Conservation (phyloP, 768 basidiomycete species). For the Xanthoconium purpureum region DNA sequence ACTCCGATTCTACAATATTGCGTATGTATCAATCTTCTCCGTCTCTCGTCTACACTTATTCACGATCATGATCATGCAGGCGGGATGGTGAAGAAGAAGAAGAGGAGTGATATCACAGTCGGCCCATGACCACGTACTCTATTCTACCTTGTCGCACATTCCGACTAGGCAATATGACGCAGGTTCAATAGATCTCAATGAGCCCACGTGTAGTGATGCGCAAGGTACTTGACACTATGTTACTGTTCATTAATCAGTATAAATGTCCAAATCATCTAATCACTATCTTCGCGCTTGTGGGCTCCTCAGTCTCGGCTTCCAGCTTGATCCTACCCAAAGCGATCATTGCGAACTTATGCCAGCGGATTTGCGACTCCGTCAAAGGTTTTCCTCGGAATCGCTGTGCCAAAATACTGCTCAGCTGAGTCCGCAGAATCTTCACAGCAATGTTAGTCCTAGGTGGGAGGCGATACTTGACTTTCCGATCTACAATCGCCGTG, state of each 20-base stretch:
- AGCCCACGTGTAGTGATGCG: background rate
- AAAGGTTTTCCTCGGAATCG: constrained; percentile 65
- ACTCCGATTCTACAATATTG: constrained; percentile 92
- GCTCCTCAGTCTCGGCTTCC: constrained; percentile 24
- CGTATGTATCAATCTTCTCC: constrained; percentile 44
- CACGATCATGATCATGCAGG: constrained; percentile 22
- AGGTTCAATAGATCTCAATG: background rate
- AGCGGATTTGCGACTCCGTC: constrained; percentile 54
- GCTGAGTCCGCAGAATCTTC: constrained; percentile 68
- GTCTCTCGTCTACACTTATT: background rate
- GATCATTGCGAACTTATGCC: constrained; percentile 70
- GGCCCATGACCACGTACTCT: background rate
- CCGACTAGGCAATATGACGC: constrained; percentile 7
- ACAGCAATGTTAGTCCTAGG: constrained; percentile 78
- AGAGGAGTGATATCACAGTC: constrained; percentile 36
- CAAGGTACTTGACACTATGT: background rate
- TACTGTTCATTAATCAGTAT: background rate
- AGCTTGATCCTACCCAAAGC: constrained; percentile 55
- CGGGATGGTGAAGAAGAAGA: constrained; percentile 55
- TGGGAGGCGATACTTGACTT: constrained; percentile 66
- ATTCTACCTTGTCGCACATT: background rate
- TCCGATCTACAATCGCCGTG: constrained; percentile 77
- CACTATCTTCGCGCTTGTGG: constrained; percentile 12
- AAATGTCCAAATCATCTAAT: constrained; percentile 13
- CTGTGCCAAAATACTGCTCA: constrained; percentile 56